These are phyloP conservation scores for Penicillium dipodomyicola DNA, from an alignment of 495 filamentous ascomycete species.

Conservation along the genomic window DNA sequence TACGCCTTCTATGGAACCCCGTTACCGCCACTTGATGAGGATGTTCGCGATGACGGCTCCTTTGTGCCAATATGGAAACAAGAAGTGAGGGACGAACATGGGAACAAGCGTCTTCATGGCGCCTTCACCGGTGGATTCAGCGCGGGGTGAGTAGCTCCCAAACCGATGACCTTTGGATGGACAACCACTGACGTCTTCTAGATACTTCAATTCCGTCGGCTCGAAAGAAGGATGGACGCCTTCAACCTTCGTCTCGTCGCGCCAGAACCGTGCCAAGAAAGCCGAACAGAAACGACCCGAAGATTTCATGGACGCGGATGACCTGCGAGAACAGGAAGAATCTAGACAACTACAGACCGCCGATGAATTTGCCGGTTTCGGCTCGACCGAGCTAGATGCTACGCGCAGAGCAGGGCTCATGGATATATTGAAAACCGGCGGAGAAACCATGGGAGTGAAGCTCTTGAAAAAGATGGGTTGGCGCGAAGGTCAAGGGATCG, in stretches of 20 bases:
- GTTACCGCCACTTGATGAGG: constrained; percentile 74
- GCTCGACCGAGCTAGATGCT: constrained; percentile 60
- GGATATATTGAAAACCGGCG: constrained; percentile 70
- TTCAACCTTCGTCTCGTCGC: constrained; percentile 86
- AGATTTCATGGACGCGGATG: constrained; percentile 99
- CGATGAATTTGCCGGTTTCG: constrained; percentile 71
- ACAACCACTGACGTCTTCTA: constrained; percentile 32
- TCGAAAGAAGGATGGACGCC: constrained; percentile 98
- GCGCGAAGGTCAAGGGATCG: constrained; percentile 90
- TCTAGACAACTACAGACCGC: constrained; percentile 67
- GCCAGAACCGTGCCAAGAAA: constrained; percentile 73
- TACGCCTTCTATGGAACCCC: constrained; percentile 84
- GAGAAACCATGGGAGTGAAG: constrained; percentile 88
- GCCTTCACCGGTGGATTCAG: constrained; percentile 97
- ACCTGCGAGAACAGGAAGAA: constrained; percentile 84
- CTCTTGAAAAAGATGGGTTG: constrained; percentile 93
- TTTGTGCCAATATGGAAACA: constrained; percentile 97
- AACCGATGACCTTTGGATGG: neutral
- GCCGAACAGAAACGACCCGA: constrained; percentile 63
- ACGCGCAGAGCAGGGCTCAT: constrained; percentile 58
- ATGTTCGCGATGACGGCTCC: constrained; percentile 85
- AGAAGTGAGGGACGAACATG: constrained; percentile 90
- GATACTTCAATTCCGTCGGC: constrained; percentile 96
- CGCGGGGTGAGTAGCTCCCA: constrained; percentile 67
- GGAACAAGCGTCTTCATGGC: constrained; percentile 87